phyloP scores from a whole-genome alignment of 176 grass and related monocot species.

The Alopecurus myosuroides region DNA sequence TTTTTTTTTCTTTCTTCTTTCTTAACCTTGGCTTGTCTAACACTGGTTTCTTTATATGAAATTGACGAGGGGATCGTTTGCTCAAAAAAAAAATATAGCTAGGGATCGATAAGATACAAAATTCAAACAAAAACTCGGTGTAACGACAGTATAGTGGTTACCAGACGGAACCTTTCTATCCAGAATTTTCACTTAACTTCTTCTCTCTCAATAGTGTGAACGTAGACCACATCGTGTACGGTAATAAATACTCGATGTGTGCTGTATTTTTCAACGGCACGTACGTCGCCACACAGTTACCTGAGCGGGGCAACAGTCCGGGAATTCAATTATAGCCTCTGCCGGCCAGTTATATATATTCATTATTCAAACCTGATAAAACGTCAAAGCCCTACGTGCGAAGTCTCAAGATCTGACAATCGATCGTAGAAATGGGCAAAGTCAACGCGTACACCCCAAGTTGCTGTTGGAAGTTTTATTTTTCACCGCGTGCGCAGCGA shows the following conservation, averaged over 20 bases:
- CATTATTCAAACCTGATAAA: constrained; percentile 11
- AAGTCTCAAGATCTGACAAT: not conserved
- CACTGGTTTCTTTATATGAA: too few relatives aligned
- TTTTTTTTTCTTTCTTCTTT: too few relatives aligned
- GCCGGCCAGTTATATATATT: not conserved
- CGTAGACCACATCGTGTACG: not conserved
- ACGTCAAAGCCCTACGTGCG: not conserved
- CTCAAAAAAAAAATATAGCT: too few relatives aligned
- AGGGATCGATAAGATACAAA: too few relatives aligned
- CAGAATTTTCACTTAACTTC: not conserved
- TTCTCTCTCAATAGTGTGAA: not conserved
- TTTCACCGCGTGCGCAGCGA: not conserved
- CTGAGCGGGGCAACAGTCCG: not conserved
- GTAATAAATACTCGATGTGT: not conserved
- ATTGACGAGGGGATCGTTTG: too few relatives aligned
- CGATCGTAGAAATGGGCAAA: not conserved
- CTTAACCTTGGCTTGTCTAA: too few relatives aligned
- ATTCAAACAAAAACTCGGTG: not conserved
- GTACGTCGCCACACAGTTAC: too few relatives aligned
- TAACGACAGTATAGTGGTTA: not conserved
- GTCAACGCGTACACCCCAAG: constrained; percentile 26
- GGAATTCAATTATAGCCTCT: not conserved
- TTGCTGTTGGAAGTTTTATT: not conserved
- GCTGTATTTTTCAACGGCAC: not conserved
- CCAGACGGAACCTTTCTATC: not conserved